Percentiles rank a stretch among this genome's conserved stretches.
Conservation (phyloP, 768 basidiomycete genomes). For the Sporobolomyces phaffii region DNA sequence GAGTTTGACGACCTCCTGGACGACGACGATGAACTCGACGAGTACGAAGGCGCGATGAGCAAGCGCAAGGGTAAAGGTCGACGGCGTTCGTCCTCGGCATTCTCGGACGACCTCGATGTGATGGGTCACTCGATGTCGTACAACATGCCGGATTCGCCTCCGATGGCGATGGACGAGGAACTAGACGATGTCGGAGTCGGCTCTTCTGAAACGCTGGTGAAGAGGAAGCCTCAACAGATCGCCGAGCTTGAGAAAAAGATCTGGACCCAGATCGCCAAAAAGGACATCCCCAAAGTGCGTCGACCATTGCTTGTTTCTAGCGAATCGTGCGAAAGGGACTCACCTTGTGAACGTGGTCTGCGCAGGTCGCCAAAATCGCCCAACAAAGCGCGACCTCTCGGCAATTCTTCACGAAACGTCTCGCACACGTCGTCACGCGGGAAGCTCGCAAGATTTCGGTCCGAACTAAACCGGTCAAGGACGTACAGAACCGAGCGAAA, state of each 20-base stretch:
- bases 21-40: slow-evolving; percentile 20
- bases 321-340: no score
- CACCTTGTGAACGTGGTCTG: no score
- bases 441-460: slow-evolving; percentile 70
- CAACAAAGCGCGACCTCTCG: slow-evolving; percentile 61
- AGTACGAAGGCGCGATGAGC: slow-evolving; percentile 5
- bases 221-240: slow-evolving; percentile 52
- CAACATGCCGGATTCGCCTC: slow-evolving; percentile 3
- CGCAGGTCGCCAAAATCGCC: slow-evolving; percentile 76
- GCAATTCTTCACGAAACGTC: slow-evolving; percentile 65
- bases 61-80: slow-evolving; percentile 42
- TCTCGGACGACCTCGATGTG: slow-evolving; percentile 48
- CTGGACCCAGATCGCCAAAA: slow-evolving; percentile 79
- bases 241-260: slow-evolving; percentile 73
- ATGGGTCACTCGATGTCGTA: slow-evolving; percentile 7
- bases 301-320: no score
- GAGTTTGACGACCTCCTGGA: slow-evolving; percentile 29
- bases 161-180: neutral
- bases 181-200: slow-evolving; percentile 4
- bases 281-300: slow-evolving; percentile 72
- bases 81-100: slow-evolving; percentile 51
- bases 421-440: slow-evolving; percentile 66
- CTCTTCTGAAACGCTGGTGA: neutral
- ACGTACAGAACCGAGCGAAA: slow-evolving; percentile 75
- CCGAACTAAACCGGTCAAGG: slow-evolving; percentile 71